Base-by-base conservation (phyloP, 371 early-diverging fungal species). In the Lichtheimia corymbifera region DNA sequence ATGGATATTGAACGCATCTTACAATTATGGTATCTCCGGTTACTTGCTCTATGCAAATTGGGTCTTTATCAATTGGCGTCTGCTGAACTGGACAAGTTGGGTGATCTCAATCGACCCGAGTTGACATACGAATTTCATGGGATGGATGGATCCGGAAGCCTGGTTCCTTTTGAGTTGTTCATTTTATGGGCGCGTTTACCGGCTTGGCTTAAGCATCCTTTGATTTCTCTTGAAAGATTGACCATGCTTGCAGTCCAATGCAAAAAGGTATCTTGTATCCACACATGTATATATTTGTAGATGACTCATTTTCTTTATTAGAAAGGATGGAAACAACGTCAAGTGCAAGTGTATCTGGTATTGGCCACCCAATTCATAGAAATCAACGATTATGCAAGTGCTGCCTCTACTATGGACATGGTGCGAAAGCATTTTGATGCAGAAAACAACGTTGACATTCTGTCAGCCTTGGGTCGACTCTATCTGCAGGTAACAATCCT, bases 1-100 rank as follows among this genome's bases (percentile, higher is more conserved):
- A 72, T 73, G 24, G 63, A 77, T 12, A 47, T 73, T 2, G 69
- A 74, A 24, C 49, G 53, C 1, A 74, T 76, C 28, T 61, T 78
- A 28, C 58, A 73, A 81, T 61, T 87, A 25, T 87, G 87, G 87
- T 76, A 84, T 67, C 67, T 77, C 15, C 71, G 87, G 27, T 59
- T 85, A 24, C 57, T 84, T 18, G 83, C 87, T 4, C 59, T 87
- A 13, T 70, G 68, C 18, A 79, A 87, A 44, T 60, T 87, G 3
- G 77, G 83, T 2, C 65, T 85, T 25, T 79, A 81, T 62, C 84
- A 84, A 55, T 65, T 87, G 53, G 87, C 87, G 5, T 77, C 81
- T 20, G 84, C 84, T 17, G 87, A 87, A 66, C 61, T 87, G 40
- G 87, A 85, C 52, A 82, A 83, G 55, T 47, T 87, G 30, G 84